These are phyloP conservation scores for Ogataea minuta DNA, from an alignment of 805 yeast species.

Conservation along the genomic window DNA sequence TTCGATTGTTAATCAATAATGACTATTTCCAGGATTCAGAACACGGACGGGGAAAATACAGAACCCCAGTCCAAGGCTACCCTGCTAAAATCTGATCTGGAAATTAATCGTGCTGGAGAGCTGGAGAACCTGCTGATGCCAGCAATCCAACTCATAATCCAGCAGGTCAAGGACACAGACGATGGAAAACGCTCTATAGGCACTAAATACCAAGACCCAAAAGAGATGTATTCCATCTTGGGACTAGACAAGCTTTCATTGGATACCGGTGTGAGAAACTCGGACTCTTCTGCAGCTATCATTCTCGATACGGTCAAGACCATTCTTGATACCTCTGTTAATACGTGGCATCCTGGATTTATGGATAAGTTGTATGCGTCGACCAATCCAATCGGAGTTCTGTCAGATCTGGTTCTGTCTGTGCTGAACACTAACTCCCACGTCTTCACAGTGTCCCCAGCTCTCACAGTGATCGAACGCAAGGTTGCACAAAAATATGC, in stretches of 20 bases:
- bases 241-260: slow-evolving; percentile 36
- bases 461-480: slow-evolving; percentile 71
- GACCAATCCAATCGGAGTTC: slow-evolving; percentile 81
- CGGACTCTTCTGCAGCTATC: slow-evolving; percentile 33
- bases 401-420: slow-evolving; percentile 67
- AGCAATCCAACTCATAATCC: slow-evolving; percentile 50
- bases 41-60: neutral
- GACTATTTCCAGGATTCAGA: slow-evolving; percentile 1
- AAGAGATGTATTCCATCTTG: slow-evolving; percentile 38
- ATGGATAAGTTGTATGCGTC: slow-evolving; percentile 81
- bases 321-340: slow-evolving; percentile 65
- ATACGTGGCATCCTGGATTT: slow-evolving; percentile 86
- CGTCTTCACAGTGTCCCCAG: slow-evolving; percentile 83
- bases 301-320: slow-evolving; percentile 50
- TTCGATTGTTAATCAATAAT: slow-evolving; percentile 3
- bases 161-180: slow-evolving; percentile 47
- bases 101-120: slow-evolving; percentile 52
- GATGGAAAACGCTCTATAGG: slow-evolving; percentile 51
- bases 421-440: slow-evolving; percentile 80
- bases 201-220: slow-evolving; percentile 46
- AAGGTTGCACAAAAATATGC: slow-evolving; percentile 69
- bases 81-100: slow-evolving; percentile 35
- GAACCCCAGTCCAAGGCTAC: neutral
- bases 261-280: slow-evolving; percentile 18
- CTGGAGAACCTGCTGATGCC: slow-evolving; percentile 51